Percentiles rank a stretch among this genome's conserved stretches.
Evolutionary conservation across 306 rosid genomes (phyloP).

Genomic region (Boehmeria nivea): DNA sequence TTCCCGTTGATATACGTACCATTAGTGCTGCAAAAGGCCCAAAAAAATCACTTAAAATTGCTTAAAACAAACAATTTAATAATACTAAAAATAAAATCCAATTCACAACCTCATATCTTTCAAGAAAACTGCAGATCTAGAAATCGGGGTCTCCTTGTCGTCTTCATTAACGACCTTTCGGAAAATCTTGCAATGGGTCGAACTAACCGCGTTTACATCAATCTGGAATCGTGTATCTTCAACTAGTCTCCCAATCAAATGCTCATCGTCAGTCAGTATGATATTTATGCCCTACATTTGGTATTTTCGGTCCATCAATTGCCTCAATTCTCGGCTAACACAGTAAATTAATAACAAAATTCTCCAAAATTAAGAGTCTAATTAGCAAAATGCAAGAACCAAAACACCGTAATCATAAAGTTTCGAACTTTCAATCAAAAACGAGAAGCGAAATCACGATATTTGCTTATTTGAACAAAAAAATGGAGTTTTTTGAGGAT

Average conservation of each 20-base stretch:
- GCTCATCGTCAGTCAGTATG: conserved; percentile 64
- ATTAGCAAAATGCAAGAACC: background rate
- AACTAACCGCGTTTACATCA: conserved; percentile 67
- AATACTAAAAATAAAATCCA: background rate
- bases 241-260: conserved; percentile 58
- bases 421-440: too few relatives aligned
- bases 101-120: conserved; percentile 71
- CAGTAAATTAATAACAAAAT: background rate
- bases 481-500: background rate
- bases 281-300: conserved; percentile 69
- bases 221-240: conserved; percentile 62
- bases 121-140: conserved; percentile 39
- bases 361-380: background rate
- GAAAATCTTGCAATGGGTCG: conserved; percentile 65
- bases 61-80: background rate
- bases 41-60: conserved; percentile 23
- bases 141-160: conserved; percentile 22
- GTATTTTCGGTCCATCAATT: conserved; percentile 4
- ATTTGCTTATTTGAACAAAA: too few relatives aligned
- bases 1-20: conserved; percentile 91
- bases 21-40: conserved; percentile 58
- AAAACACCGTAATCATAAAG: background rate
- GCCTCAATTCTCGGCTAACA: background rate
- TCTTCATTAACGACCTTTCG: conserved; percentile 43
- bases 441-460: too few relatives aligned